Conservation (phyloP, 805 yeast genomes). For the Yarrowia hollandica region DNA sequence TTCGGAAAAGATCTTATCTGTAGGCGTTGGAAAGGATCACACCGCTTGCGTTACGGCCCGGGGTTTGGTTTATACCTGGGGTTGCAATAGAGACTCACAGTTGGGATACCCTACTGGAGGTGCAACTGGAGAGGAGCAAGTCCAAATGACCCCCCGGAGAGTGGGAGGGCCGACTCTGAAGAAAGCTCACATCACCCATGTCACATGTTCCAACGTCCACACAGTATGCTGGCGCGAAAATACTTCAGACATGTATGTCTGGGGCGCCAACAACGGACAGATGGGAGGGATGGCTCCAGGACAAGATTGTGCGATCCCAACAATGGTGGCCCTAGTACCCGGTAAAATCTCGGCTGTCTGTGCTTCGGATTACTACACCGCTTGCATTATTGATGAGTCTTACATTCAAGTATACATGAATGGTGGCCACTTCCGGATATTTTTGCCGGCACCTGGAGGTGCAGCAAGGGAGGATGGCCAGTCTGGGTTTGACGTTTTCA, state of each 20-base stretch:
- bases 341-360: constrained; percentile 55
- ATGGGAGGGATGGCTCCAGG: constrained; percentile 53
- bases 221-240: constrained; percentile 57
- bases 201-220: constrained; percentile 62
- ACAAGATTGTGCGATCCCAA: constrained; percentile 49
- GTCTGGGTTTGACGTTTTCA: constrained; percentile 33
- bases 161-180: constrained; percentile 37
- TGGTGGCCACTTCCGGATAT: constrained; percentile 55
- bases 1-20: constrained; percentile 40
- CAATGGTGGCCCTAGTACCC: constrained; percentile 47
- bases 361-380: constrained; percentile 69
- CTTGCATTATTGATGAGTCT: constrained; percentile 57
- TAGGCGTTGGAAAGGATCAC: constrained; percentile 67
- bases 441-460: constrained; percentile 39
- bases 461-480: neutral
- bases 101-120: constrained; percentile 50
- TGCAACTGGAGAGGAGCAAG: constrained; percentile 35
- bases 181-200: constrained; percentile 17
- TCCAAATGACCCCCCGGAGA: constrained; percentile 44
- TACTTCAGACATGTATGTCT: constrained; percentile 49
- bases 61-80: constrained; percentile 75
- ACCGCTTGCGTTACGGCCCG: constrained; percentile 55
- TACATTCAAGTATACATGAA: constrained; percentile 64
- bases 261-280: constrained; percentile 86
- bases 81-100: constrained; percentile 67